phyloP scores from a whole-genome alignment of 495 filamentous ascomycete genomes.

The Tuber aestivum region DNA sequence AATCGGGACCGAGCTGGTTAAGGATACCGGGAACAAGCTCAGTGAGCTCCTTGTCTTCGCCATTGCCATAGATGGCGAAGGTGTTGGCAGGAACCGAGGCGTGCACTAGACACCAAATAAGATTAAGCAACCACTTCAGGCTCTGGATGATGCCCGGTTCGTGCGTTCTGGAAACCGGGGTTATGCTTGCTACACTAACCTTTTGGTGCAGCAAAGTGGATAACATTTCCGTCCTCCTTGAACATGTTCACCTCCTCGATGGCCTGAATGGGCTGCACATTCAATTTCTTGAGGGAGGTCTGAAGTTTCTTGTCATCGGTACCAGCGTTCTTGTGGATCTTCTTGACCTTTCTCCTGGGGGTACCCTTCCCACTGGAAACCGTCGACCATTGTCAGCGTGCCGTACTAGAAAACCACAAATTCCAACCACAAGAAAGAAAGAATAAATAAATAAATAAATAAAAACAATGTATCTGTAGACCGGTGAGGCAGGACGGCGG shows the following conservation, averaged over 20 bases:
- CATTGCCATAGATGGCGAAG: constrained; percentile 97
- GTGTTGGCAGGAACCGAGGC: constrained; percentile 93
- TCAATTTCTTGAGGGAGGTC: constrained; percentile 87
- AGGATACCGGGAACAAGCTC: constrained; percentile 99
- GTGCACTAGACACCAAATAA: constrained; percentile 60
- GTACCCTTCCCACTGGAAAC: constrained; percentile 86
- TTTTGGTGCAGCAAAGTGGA: constrained; percentile 95
- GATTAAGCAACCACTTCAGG: constrained; percentile 2
- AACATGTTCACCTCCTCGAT: constrained; percentile 99
- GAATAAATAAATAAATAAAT: no score
- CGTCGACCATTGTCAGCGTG: constrained; percentile 17
- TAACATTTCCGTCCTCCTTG: constrained; percentile 99
- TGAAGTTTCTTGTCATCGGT: constrained; percentile 99
- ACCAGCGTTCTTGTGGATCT: constrained; percentile 80
- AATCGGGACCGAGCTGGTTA: constrained; percentile 97
- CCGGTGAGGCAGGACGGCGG: constrained; percentile 13
- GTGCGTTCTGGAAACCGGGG: constrained; percentile 6
- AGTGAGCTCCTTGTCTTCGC: constrained; percentile 99
- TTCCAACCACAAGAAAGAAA: neutral
- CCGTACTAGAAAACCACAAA: constrained; percentile 13
- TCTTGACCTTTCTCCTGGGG: constrained; percentile 95
- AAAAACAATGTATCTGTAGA: constrained; percentile 13
- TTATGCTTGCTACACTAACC: constrained; percentile 53
- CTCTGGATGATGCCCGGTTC: constrained; percentile 4
- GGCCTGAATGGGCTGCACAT: constrained; percentile 92